Percentiles rank a stretch among this genome's conserved stretches.
Conservation (phyloP, 495 filamentous ascomycete genomes). For the Ascobolus immersus region DNA sequence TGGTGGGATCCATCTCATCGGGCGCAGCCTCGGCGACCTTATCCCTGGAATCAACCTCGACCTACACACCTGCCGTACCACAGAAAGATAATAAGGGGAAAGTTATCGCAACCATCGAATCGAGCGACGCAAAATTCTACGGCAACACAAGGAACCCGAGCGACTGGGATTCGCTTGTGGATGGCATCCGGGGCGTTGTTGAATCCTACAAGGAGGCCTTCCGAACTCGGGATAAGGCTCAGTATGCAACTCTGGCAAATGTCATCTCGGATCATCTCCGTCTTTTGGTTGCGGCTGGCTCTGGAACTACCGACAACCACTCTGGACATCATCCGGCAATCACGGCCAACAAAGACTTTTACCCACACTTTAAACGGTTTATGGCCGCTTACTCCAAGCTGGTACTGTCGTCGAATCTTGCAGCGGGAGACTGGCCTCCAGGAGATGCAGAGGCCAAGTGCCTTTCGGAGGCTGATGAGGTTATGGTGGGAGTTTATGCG, state of each 20-base stretch:
- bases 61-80: too few species aligned
- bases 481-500: conserved; percentile 73
- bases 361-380: conserved; percentile 95
- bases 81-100: too few species aligned
- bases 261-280: conserved; percentile 93
- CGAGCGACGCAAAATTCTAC: conserved; percentile 31
- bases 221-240: conserved; percentile 48
- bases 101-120: too few species aligned
- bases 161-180: conserved; percentile 67
- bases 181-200: conserved; percentile 71
- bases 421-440: conserved; percentile 71
- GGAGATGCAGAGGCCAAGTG: conserved; percentile 71
- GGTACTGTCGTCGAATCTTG: conserved; percentile 94
- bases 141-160: conserved; percentile 55
- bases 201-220: conserved; percentile 72
- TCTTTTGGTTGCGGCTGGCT: conserved; percentile 78
- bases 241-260: conserved; percentile 78
- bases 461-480: conserved; percentile 81
- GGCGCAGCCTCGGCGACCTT: too few species aligned
- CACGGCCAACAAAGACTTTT: conserved; percentile 81
- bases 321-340: conserved; percentile 98
- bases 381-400: conserved; percentile 99
- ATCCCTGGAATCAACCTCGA: too few species aligned
- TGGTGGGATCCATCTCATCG: too few species aligned
- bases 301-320: conserved; percentile 91